Evolutionary conservation across 2,329 filamentous ascomycete species (phyloP).

Genomic region (Aureobasidium sp.): DNA sequence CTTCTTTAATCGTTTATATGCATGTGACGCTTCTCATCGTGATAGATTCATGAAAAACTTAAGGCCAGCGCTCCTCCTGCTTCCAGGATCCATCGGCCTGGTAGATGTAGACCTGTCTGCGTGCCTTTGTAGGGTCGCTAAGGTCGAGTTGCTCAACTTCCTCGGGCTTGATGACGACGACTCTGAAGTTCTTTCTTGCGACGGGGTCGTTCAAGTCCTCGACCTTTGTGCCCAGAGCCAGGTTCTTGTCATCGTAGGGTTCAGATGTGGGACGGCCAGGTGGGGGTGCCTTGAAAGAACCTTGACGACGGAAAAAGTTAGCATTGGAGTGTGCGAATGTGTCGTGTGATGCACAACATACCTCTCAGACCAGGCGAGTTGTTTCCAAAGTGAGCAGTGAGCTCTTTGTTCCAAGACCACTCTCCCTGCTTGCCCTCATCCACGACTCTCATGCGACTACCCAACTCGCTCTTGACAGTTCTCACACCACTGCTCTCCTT

Average conservation of each 20-base stretch:
- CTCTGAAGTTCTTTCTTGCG: conserved; percentile 69
- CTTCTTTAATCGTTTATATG: background rate
- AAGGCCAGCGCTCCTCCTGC: conserved; percentile 60
- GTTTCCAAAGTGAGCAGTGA: conserved; percentile 87
- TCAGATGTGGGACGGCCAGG: conserved; percentile 39
- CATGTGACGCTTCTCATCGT: background rate
- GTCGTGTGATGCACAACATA: conserved; percentile 23
- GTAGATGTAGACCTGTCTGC: conserved; percentile 61
- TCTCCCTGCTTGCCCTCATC: conserved; percentile 34
- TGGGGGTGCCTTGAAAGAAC: conserved; percentile 53
- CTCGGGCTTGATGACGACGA: conserved; percentile 76
- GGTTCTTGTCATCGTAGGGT: conserved; percentile 35
- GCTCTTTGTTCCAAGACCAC: conserved; percentile 73
- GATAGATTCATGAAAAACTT: conserved; percentile 13
- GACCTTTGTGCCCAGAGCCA: conserved; percentile 54
- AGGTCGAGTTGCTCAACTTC: conserved; percentile 70
- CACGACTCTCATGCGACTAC: conserved; percentile 53
- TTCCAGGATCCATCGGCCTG: conserved; percentile 52
- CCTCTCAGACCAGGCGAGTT: conserved; percentile 70
- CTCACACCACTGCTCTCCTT: conserved; percentile 45
- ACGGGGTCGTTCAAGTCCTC: conserved; percentile 60
- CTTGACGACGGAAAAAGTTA: conserved; percentile 29
- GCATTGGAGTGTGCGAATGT: background rate
- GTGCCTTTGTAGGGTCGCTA: conserved; percentile 53
- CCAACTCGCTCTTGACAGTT: conserved; percentile 53